Evolutionary conservation across 2,329 filamentous ascomycete species (phyloP), one percentile per base, ranked within the genome.

Genomic region (Microcyclosporella mali): DNA sequence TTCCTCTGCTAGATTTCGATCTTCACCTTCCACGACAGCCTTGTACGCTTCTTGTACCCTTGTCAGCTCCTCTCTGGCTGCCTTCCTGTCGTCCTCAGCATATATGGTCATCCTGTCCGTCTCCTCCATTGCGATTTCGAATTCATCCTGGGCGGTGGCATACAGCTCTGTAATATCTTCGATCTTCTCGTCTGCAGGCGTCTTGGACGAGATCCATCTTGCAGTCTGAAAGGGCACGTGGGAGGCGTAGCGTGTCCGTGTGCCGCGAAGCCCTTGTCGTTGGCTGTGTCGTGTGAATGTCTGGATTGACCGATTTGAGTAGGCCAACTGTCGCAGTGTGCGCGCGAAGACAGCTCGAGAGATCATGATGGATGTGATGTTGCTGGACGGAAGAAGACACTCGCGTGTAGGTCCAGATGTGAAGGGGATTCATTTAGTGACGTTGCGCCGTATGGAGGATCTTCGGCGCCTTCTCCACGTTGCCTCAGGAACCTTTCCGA

Each of bases 41-140:
- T 63, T 60, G 45, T 72, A 78, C 9, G 66, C 70, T 37, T 67
- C 65, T 46, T 74, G 62, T 41, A 78, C 62, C 48, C 64, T 67
- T 31, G 67, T 66, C 41, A 79, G 52, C 50, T 75, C 75, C 55
- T 75, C 73, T 9, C 70, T 56, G 25, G 75, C 74, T 17, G 74
- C 74, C 14, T 67, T 70, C 3, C 75, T 63, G 47, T 78, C 74
- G 18, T 73, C 73, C 14, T 70, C 65, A 2, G 75, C 75, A 58
- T 78, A 78, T 25, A 75, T 70, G 9, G 72, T 73, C 44, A 71
- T 70, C 60, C 74, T 75, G 49, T 71, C 66, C 14, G 70, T 73
- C 54, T 74, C 71, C 47, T 75, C 72, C 41, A 66, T 63, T 21
- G 71, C 72, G 25, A 73, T 73, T 43, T 75, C 71, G 52, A 74